Evolutionary conservation across 129 eudicot species (phyloP).

Genomic region (Tagetes patula): DNA sequence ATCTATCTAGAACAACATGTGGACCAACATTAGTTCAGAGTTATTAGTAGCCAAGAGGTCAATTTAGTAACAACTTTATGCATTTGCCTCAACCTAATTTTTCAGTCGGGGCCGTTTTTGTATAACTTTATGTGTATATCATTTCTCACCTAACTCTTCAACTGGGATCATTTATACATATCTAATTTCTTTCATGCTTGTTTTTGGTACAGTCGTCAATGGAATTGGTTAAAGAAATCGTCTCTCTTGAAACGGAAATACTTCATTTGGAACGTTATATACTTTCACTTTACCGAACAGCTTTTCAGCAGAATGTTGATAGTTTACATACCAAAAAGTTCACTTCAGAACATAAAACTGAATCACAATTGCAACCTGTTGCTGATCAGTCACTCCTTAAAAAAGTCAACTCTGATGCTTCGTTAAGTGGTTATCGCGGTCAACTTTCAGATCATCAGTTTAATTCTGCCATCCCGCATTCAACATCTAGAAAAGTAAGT

Average conservation of each 20-base stretch:
- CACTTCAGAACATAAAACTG: conserved; percentile 23
- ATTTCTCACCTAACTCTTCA: not conserved
- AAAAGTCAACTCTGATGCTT: conserved; percentile 29
- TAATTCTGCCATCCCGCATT: conserved; percentile 39
- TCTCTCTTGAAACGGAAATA: conserved; percentile 64
- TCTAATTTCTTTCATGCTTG: not conserved
- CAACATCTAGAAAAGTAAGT: conserved; percentile 54
- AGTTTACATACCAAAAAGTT: conserved; percentile 19
- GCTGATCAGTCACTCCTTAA: conserved; percentile 28
- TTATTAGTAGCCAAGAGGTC: not conserved
- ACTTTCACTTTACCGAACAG: conserved; percentile 65
- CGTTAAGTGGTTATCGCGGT: conserved; percentile 31
- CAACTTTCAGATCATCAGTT: conserved; percentile 32
- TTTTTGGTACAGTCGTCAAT: conserved; percentile 57
- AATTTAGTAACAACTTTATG: not conserved
- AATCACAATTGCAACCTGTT: conserved; percentile 27
- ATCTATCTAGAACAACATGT: conserved; percentile 11
- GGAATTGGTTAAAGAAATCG: conserved; percentile 73
- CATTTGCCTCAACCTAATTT: not conserved
- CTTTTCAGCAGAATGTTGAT: conserved; percentile 52
- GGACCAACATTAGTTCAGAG: not conserved
- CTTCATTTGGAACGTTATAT: conserved; percentile 62
- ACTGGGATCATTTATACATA: not conserved
- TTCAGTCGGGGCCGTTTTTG: not conserved
- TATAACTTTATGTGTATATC: not conserved